Evolutionary conservation across 768 basidiomycete species (phyloP).

Genomic region (Hemileccinum impolitum): DNA sequence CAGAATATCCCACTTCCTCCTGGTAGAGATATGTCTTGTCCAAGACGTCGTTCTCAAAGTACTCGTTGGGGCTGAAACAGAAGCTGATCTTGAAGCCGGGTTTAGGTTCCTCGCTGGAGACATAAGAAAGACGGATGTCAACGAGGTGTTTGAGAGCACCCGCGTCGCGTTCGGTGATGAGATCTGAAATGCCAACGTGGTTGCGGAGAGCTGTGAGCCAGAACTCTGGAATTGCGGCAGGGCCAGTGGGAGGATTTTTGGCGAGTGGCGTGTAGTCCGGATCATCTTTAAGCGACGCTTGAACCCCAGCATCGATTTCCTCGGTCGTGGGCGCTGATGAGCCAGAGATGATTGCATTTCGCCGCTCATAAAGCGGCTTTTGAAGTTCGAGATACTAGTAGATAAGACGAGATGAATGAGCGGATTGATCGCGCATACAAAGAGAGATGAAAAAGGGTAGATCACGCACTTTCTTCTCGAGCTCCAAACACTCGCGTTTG

Average conservation of each 20-base stretch:
- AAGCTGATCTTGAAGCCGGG: constrained; percentile 94
- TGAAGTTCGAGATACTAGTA: constrained; percentile 69
- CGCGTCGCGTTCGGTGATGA: constrained; percentile 92
- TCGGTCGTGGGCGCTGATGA: constrained; percentile 66
- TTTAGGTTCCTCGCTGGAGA: constrained; percentile 58
- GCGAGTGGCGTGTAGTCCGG: constrained; percentile 62
- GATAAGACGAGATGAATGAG: constrained; percentile 5
- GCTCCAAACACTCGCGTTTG: constrained; percentile 90
- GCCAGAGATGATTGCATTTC: constrained; percentile 81
- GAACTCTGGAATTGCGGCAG: constrained; percentile 78
- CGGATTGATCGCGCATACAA: constrained; percentile 11
- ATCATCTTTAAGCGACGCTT: constrained; percentile 71
- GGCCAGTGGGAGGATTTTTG: constrained; percentile 43
- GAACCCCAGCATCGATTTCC: constrained; percentile 80
- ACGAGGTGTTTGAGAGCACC: constrained; percentile 77
- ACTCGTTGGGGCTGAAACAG: constrained; percentile 78
- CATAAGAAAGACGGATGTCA: constrained; percentile 80
- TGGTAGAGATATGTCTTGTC: constrained; percentile 95
- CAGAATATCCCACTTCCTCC: constrained; percentile 90
- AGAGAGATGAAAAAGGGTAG: constrained; percentile 5
- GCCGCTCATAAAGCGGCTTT: constrained; percentile 83
- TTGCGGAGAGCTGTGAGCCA: constrained; percentile 97
- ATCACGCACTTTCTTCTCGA: constrained; percentile 85
- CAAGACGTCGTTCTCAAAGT: constrained; percentile 78
- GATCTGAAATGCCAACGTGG: constrained; percentile 78